Conservation (phyloP, 768 basidiomycete genomes). For the Rhizopogon sp. region DNA sequence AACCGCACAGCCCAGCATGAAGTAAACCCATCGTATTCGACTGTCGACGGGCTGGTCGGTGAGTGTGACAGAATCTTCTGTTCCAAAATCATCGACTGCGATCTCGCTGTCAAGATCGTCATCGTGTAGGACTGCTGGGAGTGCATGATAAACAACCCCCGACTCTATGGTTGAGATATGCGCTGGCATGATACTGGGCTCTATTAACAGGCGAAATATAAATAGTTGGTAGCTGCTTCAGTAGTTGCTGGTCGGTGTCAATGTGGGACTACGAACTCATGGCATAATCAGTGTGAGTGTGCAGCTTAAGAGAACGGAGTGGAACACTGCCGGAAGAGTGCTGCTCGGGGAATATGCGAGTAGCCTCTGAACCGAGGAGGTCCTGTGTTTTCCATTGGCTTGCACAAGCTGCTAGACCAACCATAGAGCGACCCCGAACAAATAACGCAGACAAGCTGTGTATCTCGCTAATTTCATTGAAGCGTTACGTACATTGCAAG, state of each 20-base stretch:
- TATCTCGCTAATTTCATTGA: no score
- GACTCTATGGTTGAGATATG: constrained; percentile 6
- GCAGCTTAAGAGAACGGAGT: neutral
- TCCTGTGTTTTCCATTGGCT: neutral
- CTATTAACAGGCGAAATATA: neutral
- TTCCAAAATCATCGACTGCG: constrained; percentile 16
- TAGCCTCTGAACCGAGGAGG: neutral
- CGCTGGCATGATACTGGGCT: neutral
- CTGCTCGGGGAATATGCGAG: no score
- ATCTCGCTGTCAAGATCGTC: neutral
- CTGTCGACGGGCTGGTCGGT: constrained; percentile 25
- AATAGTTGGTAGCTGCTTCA: neutral
- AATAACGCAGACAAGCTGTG: no score
- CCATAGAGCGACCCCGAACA: no score
- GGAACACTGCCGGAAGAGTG: neutral
- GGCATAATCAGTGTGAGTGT: neutral
- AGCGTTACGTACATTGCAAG: no score
- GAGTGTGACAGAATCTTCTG: constrained; percentile 12
- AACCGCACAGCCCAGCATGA: constrained; percentile 74
- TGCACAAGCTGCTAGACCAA: neutral
- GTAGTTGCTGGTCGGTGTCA: neutral
- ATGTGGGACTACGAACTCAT: neutral
- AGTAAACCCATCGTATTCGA: constrained; percentile 58
- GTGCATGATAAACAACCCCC: constrained; percentile 10
- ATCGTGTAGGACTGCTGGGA: constrained; percentile 17